phyloP scores from a whole-genome alignment of 1,139 yeast species.

The Debaryomyces subglobosus region DNA sequence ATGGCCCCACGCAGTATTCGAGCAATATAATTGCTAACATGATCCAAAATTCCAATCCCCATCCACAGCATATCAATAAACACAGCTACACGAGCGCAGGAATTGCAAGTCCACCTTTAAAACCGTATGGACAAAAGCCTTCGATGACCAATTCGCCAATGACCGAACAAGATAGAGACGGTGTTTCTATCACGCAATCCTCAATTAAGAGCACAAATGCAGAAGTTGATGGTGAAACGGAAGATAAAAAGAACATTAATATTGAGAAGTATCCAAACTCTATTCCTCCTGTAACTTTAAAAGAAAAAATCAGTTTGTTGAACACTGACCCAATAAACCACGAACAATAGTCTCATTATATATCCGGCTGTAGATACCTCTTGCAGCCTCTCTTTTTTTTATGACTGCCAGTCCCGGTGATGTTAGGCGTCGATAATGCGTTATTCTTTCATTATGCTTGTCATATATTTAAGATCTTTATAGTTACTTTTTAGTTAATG shows the following conservation, averaged over 20 bases:
- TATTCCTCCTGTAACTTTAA: slow-evolving; percentile 31
- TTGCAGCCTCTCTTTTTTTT: background rate
- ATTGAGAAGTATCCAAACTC: slow-evolving; percentile 11
- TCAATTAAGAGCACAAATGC: slow-evolving; percentile 38
- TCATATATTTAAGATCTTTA: background rate
- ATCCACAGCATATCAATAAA: background rate
- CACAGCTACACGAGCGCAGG: background rate
- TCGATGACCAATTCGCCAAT: slow-evolving; percentile 1
- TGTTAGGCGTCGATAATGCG: background rate
- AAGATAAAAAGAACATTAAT: slow-evolving; percentile 14
- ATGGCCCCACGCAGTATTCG: slow-evolving; percentile 42
- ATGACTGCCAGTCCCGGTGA: background rate
- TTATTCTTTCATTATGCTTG: background rate
- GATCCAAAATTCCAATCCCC: slow-evolving; percentile 23
- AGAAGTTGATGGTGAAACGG: slow-evolving; percentile 32
- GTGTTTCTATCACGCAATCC: slow-evolving; percentile 17
- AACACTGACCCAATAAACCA: slow-evolving; percentile 15
- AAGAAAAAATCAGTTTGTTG: slow-evolving; percentile 34
- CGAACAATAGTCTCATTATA: background rate
- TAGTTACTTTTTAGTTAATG: background rate
- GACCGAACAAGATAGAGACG: background rate
- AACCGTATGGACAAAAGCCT: background rate
- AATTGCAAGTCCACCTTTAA: background rate
- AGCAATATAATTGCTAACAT: slow-evolving; percentile 36
- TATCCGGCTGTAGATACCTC: background rate